Evolutionary conservation across 345 rosid genomes (phyloP).

Genomic region (Pistacia atlantica): DNA sequence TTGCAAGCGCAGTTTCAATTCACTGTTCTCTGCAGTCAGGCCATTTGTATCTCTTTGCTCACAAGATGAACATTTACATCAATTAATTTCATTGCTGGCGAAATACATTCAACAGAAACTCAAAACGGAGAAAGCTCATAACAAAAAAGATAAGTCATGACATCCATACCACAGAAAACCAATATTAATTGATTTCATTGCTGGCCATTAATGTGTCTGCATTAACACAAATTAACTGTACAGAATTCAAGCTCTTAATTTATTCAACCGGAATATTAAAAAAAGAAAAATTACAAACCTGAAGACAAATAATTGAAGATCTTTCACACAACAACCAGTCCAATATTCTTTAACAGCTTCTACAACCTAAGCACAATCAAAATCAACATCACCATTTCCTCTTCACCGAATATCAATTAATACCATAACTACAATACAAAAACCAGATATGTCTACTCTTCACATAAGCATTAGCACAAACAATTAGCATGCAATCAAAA

Average conservation of each 20-base stretch:
- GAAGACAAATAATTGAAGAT: conserved; percentile 89
- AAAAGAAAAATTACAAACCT: conserved; percentile 41
- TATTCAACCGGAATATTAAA: too few species aligned
- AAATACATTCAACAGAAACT: neutral
- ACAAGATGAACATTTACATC: conserved; percentile 8
- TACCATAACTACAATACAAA: too few species aligned
- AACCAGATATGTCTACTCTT: too few species aligned
- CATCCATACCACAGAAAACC: neutral
- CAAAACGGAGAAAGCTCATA: neutral
- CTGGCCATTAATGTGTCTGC: too few species aligned
- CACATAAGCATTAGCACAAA: too few species aligned
- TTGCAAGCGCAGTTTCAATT: conserved; percentile 83
- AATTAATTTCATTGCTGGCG: neutral
- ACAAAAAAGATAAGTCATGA: neutral
- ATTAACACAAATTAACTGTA: too few species aligned
- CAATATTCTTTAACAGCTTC: conserved; percentile 15
- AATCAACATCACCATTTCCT: too few species aligned
- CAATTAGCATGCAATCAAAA: too few species aligned
- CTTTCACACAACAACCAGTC: conserved; percentile 80
- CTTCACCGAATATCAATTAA: too few species aligned
- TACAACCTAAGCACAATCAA: too few species aligned
- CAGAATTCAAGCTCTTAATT: too few species aligned
- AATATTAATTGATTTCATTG: too few species aligned
- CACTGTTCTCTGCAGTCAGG: conserved; percentile 77
- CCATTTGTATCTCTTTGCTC: conserved; percentile 84